phyloP scores from a whole-genome alignment of 169 alveolate genomes.

The Plasmodium yoelii region DNA sequence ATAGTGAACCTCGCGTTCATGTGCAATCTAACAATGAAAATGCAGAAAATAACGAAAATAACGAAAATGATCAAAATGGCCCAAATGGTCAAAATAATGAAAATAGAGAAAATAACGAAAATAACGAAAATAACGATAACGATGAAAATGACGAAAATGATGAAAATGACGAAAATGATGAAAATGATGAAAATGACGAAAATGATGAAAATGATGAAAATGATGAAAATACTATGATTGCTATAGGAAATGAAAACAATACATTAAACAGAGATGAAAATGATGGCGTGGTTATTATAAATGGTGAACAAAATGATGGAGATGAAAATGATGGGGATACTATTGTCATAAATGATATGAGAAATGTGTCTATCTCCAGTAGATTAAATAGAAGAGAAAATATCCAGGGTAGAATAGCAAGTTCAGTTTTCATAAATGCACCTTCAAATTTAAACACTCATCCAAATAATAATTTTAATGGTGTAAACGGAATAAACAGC shows the following conservation, averaged over 20 bases:
- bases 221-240: slow-evolving; percentile 1
- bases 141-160: background rate
- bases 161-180: background rate
- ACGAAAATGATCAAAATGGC: background rate
- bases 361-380: background rate
- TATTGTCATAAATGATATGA: no score
- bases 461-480: background rate
- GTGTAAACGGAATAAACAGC: background rate
- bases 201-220: background rate
- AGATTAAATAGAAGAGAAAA: slow-evolving; percentile 19
- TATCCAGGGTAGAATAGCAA: slow-evolving; percentile 48
- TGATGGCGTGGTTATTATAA: background rate
- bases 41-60: slow-evolving; percentile 5
- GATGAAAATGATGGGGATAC: no score
- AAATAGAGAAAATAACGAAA: background rate
- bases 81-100: background rate
- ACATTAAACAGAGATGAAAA: background rate
- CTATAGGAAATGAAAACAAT: background rate
- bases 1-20: background rate
- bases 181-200: background rate
- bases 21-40: slow-evolving; percentile 1
- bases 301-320: background rate
- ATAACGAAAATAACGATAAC: background rate
- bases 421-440: slow-evolving; percentile 20
- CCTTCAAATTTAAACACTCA: slow-evolving; percentile 1